These are phyloP conservation scores for Diaporthe helianthi DNA, from an alignment of 2,329 filamentous ascomycete genomes.

Conservation along the genomic window DNA sequence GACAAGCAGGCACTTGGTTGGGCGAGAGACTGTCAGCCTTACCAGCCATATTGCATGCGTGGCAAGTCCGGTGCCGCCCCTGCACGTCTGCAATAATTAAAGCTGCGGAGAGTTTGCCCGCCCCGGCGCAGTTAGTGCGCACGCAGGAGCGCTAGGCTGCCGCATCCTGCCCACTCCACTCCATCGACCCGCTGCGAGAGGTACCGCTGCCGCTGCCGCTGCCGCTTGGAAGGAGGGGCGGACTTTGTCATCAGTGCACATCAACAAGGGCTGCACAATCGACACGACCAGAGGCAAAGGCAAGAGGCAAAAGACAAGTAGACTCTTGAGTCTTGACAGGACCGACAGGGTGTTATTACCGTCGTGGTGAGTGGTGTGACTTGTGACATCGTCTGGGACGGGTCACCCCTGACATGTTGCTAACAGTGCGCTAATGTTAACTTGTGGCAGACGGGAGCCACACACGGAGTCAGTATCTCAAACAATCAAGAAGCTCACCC, in stretches of 20 bases:
- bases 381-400: constrained; percentile 23
- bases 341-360: background rate
- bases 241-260: background rate
- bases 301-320: background rate
- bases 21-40: constrained; percentile 14
- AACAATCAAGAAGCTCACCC: constrained; percentile 17
- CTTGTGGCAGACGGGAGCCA: constrained; percentile 20
- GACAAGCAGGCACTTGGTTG: constrained; percentile 7
- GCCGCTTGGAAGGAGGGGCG: background rate
- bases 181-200: background rate
- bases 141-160: constrained; percentile 11
- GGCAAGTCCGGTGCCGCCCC: constrained; percentile 6
- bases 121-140: constrained; percentile 14
- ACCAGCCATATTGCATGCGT: background rate
- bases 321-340: background rate
- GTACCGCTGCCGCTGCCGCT: background rate
- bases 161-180: constrained; percentile 2
- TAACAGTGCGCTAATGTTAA: constrained; percentile 24
- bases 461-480: constrained; percentile 18
- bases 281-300: background rate
- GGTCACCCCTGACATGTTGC: constrained; percentile 15
- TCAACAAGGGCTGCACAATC: background rate
- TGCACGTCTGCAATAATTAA: background rate
- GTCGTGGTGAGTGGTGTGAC: constrained; percentile 1
- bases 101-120: constrained; percentile 21